Percentiles rank a stretch among this genome's conserved stretches.
These are phyloP conservation scores for Alliaria petiolata DNA, from an alignment of 345 rosid species.

Conservation along the genomic window DNA sequence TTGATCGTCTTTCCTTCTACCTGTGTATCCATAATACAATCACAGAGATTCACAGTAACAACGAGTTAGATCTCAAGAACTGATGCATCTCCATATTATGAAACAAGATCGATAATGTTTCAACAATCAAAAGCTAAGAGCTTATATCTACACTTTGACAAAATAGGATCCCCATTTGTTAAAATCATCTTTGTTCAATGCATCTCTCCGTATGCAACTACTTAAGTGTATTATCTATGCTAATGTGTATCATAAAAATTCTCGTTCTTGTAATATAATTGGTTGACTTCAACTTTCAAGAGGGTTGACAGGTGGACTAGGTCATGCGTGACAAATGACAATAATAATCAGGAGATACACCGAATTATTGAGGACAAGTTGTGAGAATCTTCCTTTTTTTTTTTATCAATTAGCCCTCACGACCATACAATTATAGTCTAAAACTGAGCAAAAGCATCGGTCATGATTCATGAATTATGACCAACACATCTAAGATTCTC, in stretches of 20 bases:
- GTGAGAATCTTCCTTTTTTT: slow-evolving; percentile 3
- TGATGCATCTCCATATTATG: neutral
- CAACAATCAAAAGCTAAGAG: neutral
- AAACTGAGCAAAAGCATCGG: slow-evolving; percentile 5
- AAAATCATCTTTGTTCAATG: neutral
- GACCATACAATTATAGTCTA: slow-evolving; percentile 13
- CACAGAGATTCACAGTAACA: neutral
- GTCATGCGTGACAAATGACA: slow-evolving; percentile 9
- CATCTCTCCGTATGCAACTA: neutral
- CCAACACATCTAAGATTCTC: slow-evolving; percentile 22
- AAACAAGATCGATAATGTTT: neutral
- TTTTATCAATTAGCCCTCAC: slow-evolving; percentile 8
- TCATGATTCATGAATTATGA: slow-evolving; percentile 5
- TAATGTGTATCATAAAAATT: neutral
- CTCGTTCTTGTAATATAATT: neutral
- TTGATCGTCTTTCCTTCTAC: slow-evolving; percentile 80
- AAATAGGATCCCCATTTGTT: neutral
- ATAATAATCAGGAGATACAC: neutral
- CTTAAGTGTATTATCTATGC: neutral
- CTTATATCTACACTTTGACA: neutral
- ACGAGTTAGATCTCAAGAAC: neutral
- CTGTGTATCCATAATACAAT: slow-evolving; percentile 30
- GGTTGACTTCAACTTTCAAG: slow-evolving; percentile 26
- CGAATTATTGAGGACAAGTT: slow-evolving; percentile 8
- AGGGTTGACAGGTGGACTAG: slow-evolving; percentile 10